Evolutionary conservation across 805 yeast genomes (phyloP).

Genomic region (Metschnikowia arizonensis): DNA sequence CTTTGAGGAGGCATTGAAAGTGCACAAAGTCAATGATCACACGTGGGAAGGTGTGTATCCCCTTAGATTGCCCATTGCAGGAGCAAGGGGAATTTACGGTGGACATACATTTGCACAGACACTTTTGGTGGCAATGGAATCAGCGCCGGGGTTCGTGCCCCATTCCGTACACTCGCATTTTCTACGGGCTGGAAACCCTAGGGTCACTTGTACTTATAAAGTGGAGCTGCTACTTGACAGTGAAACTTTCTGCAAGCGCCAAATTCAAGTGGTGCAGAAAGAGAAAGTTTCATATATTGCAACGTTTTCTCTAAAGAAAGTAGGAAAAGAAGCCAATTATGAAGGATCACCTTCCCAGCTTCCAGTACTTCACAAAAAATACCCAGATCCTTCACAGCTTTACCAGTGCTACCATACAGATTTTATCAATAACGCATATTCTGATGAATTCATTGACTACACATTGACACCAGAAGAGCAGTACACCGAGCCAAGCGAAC

Average conservation of each 20-base stretch:
- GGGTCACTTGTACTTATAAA: slow-evolving; percentile 45
- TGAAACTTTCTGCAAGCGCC: slow-evolving; percentile 47
- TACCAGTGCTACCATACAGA: slow-evolving; percentile 33
- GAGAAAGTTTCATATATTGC: slow-evolving; percentile 50
- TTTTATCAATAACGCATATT: slow-evolving; percentile 34
- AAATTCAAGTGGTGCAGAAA: slow-evolving; percentile 53
- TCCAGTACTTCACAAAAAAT: slow-evolving; percentile 21
- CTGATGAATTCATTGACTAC: slow-evolving; percentile 33
- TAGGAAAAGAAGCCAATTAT: not conserved
- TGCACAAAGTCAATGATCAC: slow-evolving; percentile 11
- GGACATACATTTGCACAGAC: slow-evolving; percentile 68
- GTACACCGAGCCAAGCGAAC: slow-evolving; percentile 26
- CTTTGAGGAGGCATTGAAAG: slow-evolving; percentile 16
- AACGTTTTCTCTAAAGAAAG: slow-evolving; percentile 39
- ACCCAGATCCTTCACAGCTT: slow-evolving; percentile 25
- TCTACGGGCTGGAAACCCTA: slow-evolving; percentile 49
- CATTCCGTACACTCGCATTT: slow-evolving; percentile 62
- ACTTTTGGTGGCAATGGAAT: slow-evolving; percentile 53
- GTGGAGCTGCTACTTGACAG: slow-evolving; percentile 54
- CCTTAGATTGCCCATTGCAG: slow-evolving; percentile 32
- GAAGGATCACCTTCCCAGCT: slow-evolving; percentile 9
- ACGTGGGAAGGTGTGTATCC: slow-evolving; percentile 33
- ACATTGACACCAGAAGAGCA: slow-evolving; percentile 35
- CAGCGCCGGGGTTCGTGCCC: slow-evolving; percentile 44
- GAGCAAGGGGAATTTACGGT: slow-evolving; percentile 67